A percentile compares a stretch with the other conserved stretches of the same genome.
These are phyloP conservation scores for Chaetomiaceae sp. DNA, from an alignment of 2,329 filamentous ascomycete genomes.

Conservation along the genomic window DNA sequence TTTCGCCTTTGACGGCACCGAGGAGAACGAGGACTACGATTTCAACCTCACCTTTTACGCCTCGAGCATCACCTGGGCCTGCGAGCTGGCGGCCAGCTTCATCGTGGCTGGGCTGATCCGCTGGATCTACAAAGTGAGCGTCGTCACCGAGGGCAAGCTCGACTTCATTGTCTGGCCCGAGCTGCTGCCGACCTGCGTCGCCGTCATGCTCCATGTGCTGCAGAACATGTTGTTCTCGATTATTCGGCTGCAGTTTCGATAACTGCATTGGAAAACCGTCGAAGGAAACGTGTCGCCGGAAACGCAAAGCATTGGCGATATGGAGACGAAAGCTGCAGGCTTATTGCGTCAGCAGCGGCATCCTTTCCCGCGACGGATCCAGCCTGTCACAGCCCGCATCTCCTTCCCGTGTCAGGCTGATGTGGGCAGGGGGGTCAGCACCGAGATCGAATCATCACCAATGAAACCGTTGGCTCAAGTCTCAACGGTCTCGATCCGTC, in stretches of 20 bases:
- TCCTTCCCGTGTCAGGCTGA: conserved; percentile 1
- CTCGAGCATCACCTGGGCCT: conserved; percentile 61
- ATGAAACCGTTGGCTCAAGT: neutral
- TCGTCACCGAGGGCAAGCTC: conserved; percentile 59
- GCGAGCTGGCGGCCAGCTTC: conserved; percentile 59
- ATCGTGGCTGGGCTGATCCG: conserved; percentile 55
- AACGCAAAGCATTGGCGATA: conserved; percentile 8
- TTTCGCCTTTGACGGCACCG: conserved; percentile 56
- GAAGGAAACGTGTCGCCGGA: conserved; percentile 7
- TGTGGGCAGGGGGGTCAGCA: neutral
- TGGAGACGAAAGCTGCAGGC: neutral
- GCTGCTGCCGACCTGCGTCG: conserved; percentile 60
- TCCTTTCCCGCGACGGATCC: neutral
- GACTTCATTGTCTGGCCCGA: conserved; percentile 65
- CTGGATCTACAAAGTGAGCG: conserved; percentile 56
- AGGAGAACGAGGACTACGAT: conserved; percentile 46
- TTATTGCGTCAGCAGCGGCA: conserved; percentile 1
- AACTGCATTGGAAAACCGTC: conserved; percentile 3
- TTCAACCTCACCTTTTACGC: conserved; percentile 61
- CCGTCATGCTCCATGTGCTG: conserved; percentile 63
- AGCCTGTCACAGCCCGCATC: conserved; percentile 7
- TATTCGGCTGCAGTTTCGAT: conserved; percentile 57
- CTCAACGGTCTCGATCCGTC: neutral
- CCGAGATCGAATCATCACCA: neutral
- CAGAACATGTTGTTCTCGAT: conserved; percentile 72